phyloP scores from a whole-genome alignment of 192 early-diverging fungal genomes.

The Dimargaris cristalligena region DNA sequence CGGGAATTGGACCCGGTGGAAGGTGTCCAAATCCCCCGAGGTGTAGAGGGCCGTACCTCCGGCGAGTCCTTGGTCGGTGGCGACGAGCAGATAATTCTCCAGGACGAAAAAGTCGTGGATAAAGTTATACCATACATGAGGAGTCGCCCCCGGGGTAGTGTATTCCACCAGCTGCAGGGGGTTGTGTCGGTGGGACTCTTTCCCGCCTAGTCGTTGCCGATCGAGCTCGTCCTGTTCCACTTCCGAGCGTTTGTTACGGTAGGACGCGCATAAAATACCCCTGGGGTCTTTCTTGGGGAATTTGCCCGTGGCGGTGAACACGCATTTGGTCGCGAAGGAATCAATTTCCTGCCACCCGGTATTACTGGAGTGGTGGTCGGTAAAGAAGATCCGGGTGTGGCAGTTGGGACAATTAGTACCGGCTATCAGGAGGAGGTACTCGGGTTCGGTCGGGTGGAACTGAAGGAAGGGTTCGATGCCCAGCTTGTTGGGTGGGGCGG shows the following conservation, averaged over 20 bases:
- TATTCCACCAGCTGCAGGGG: conserved; percentile 49
- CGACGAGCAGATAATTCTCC: conserved; percentile 9
- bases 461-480: conserved; percentile 53
- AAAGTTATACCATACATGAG: neutral
- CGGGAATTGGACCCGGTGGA: conserved; percentile 66
- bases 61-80: neutral
- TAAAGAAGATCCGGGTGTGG: conserved; percentile 54
- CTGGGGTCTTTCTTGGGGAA: conserved; percentile 42
- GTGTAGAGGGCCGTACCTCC: conserved; percentile 38
- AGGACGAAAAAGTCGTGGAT: neutral
- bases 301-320: conserved; percentile 49
- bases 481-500: conserved; percentile 45
- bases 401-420: conserved; percentile 33
- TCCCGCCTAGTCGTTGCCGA: conserved; percentile 15
- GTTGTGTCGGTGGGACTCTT: conserved; percentile 31
- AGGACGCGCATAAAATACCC: conserved; percentile 56
- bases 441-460: conserved; percentile 70
- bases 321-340: conserved; percentile 71
- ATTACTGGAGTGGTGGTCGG: conserved; percentile 45
- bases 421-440: conserved; percentile 77
- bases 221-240: conserved; percentile 34
- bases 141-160: conserved; percentile 16
- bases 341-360: conserved; percentile 50
- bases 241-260: conserved; percentile 34
- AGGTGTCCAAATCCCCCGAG: conserved; percentile 55